Conservation (phyloP, 495 filamentous ascomycete species). For the Astrothelium subdiscretum region DNA sequence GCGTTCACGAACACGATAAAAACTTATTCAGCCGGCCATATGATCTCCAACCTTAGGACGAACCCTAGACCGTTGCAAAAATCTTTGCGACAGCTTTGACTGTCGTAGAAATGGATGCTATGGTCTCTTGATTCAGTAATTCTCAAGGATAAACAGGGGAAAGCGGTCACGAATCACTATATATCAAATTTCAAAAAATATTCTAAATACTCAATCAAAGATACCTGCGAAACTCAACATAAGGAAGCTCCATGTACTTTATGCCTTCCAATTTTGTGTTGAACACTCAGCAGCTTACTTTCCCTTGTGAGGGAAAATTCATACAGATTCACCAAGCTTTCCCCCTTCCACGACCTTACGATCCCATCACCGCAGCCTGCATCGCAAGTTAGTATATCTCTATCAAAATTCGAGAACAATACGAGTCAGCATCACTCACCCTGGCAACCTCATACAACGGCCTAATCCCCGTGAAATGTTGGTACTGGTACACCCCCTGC, state of each 20-base stretch:
- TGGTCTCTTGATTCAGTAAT: neutral
- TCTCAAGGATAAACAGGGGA: neutral
- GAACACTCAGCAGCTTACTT: too few species aligned
- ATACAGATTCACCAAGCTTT: neutral
- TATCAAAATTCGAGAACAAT: neutral
- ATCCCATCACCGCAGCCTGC: neutral
- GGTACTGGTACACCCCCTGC: constrained; percentile 70
- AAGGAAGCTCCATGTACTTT: too few species aligned
- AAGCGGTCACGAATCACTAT: neutral
- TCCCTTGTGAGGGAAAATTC: too few species aligned
- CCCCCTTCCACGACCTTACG: neutral
- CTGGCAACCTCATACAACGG: constrained; percentile 57
- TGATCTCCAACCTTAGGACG: too few species aligned
- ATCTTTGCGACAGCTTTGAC: too few species aligned
- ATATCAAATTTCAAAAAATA: neutral
- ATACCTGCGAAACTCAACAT: neutral
- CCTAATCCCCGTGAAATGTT: constrained; percentile 67
- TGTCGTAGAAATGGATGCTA: too few species aligned
- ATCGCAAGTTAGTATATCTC: neutral
- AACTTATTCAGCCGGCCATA: too few species aligned
- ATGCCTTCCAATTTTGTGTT: too few species aligned
- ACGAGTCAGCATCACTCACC: constrained; percentile 16
- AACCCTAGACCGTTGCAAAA: too few species aligned
- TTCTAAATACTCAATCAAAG: neutral
- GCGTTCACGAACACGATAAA: neutral